Conservation (phyloP, 1,284 basidiomycete species). For the Cryptococcus maquisensis region DNA sequence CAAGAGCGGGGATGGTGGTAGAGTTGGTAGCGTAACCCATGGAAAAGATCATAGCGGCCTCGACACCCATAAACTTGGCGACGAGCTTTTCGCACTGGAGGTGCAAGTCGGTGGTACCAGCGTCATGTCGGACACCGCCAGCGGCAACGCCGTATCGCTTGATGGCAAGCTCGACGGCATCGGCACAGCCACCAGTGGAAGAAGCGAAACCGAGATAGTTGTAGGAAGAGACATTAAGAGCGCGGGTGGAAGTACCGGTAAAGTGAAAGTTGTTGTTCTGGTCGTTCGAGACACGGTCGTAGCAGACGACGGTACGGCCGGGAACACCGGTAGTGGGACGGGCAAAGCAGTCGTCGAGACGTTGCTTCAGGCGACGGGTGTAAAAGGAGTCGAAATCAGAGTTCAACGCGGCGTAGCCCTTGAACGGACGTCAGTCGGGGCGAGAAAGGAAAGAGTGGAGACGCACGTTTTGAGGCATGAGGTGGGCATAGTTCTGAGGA, state of each 20-base stretch:
- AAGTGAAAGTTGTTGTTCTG: constrained; percentile 74
- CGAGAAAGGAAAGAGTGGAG: constrained; percentile 3
- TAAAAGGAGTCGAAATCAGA: constrained; percentile 99
- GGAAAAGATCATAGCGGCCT: constrained; percentile 83
- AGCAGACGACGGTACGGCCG: constrained; percentile 81
- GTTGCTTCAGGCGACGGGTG: constrained; percentile 87
- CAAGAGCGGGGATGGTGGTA: constrained; percentile 87
- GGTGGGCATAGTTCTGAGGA: constrained; percentile 68
- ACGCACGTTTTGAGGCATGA: constrained; percentile 74
- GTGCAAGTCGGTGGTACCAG: constrained; percentile 81
- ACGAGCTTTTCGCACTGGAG: constrained; percentile 78
- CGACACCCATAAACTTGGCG: constrained; percentile 81
- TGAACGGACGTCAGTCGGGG: constrained; percentile 5
- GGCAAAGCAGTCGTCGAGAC: constrained; percentile 94
- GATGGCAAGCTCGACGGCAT: constrained; percentile 80
- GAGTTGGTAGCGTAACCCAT: constrained; percentile 99
- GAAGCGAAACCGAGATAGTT: constrained; percentile 99
- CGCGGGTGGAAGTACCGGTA: constrained; percentile 77
- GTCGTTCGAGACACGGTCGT: constrained; percentile 80
- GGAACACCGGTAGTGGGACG: constrained; percentile 92
- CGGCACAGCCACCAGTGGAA: constrained; percentile 85
- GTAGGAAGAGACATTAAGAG: constrained; percentile 95
- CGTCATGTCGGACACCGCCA: constrained; percentile 74
- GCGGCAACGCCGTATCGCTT: constrained; percentile 73
- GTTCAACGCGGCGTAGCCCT: constrained; percentile 95